These are phyloP conservation scores for Phoma sp. DNA, from an alignment of 2,329 filamentous ascomycete genomes.

Conservation along the genomic window DNA sequence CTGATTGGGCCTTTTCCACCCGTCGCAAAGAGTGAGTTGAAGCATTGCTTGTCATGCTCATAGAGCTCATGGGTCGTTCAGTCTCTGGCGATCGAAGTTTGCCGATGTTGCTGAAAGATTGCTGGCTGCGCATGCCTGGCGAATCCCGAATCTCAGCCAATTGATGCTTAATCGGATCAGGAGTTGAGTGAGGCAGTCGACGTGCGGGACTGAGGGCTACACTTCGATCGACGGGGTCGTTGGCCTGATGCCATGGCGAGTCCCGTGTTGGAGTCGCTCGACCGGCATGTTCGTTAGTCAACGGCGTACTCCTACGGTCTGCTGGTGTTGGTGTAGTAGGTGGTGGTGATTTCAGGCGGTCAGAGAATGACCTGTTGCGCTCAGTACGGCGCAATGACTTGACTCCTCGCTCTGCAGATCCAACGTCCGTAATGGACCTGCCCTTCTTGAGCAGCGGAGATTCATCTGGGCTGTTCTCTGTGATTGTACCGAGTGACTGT, in stretches of 20 bases:
- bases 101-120: slow-evolving; percentile 51
- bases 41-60: slow-evolving; percentile 56
- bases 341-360: slow-evolving; percentile 41
- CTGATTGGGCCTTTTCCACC: slow-evolving; percentile 71
- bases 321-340: slow-evolving; percentile 42
- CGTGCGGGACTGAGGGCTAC: slow-evolving; percentile 47
- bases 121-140: slow-evolving; percentile 54
- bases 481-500: slow-evolving; percentile 58
- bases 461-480: slow-evolving; percentile 57
- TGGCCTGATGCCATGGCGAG: slow-evolving; percentile 54
- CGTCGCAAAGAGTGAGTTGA: slow-evolving; percentile 76
- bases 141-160: slow-evolving; percentile 44
- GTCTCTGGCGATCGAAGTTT: slow-evolving; percentile 54
- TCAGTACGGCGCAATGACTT: slow-evolving; percentile 50
- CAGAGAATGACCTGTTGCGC: slow-evolving; percentile 45
- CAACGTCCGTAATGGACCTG: slow-evolving; percentile 52
- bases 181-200: slow-evolving; percentile 47
- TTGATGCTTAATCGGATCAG: slow-evolving; percentile 46
- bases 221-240: slow-evolving; percentile 54
- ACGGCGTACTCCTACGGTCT: slow-evolving; percentile 33
- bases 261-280: slow-evolving; percentile 29
- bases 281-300: slow-evolving; percentile 34
- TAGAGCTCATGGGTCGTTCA: slow-evolving; percentile 67
- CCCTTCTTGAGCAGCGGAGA: slow-evolving; percentile 51
- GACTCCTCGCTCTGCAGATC: slow-evolving; percentile 51